These are phyloP conservation scores for Abrus precatorius DNA, from an alignment of 306 rosid species.

Conservation along the genomic window DNA sequence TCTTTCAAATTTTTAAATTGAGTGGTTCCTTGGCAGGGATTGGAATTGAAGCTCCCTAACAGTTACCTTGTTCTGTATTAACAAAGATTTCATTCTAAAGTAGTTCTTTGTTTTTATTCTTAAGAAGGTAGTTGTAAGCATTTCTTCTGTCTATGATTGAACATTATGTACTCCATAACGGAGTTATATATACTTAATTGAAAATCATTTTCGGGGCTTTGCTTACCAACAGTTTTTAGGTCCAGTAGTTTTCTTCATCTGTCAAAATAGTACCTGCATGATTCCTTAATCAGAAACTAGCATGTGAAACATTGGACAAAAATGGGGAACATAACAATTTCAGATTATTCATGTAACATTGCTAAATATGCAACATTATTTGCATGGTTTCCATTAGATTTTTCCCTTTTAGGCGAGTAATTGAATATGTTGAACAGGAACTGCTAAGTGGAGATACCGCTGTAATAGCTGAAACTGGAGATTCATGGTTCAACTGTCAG, in stretches of 20 bases:
- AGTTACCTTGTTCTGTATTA: not conserved
- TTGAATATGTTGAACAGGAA: slow-evolving; percentile 58
- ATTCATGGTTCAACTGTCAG: slow-evolving; percentile 95
- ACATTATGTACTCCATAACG: not conserved
- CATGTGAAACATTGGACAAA: not conserved
- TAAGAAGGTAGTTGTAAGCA: slow-evolving; percentile 2
- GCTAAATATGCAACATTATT: slow-evolving; percentile 2
- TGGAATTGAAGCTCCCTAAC: not conserved
- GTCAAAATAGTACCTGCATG: not conserved
- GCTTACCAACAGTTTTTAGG: not conserved
- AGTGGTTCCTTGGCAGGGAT: slow-evolving; percentile 15
- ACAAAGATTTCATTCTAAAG: slow-evolving; percentile 4
- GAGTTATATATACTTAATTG: not conserved
- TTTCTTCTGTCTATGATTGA: slow-evolving; percentile 12
- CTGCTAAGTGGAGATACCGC: slow-evolving; percentile 70
- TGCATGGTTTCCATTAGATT: slow-evolving; percentile 4
- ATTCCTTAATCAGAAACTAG: not conserved
- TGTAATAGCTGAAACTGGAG: slow-evolving; percentile 88
- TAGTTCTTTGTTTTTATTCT: not conserved
- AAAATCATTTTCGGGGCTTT: not conserved
- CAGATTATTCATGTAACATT: slow-evolving; percentile 16
- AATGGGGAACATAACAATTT: slow-evolving; percentile 11
- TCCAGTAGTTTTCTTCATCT: slow-evolving; percentile 1
- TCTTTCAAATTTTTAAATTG: not conserved
- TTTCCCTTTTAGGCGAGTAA: not conserved